Conservation (phyloP, 208 protist species). For the Trypanosoma rangeli region DNA sequence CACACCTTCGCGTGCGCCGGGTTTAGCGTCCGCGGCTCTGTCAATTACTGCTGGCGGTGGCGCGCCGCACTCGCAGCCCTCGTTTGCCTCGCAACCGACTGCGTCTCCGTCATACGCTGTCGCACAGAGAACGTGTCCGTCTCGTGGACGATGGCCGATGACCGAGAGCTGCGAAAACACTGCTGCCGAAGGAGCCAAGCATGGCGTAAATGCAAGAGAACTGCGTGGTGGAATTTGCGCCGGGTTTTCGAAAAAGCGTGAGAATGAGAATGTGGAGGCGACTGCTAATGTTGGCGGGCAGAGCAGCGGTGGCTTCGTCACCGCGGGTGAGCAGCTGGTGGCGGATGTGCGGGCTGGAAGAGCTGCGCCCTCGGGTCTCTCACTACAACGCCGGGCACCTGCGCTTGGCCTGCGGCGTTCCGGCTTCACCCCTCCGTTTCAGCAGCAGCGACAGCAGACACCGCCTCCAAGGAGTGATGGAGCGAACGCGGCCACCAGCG, state of each 20-base stretch:
- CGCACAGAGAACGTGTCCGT: background rate
- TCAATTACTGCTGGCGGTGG: background rate
- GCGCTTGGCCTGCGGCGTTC: constrained; percentile 62
- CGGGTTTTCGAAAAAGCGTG: background rate
- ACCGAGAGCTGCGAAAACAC: background rate
- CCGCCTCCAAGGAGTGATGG: constrained; percentile 11
- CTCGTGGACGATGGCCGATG: background rate
- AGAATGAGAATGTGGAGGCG: background rate
- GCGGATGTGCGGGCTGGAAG: constrained; percentile 45
- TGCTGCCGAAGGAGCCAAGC: background rate
- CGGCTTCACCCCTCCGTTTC: constrained; percentile 61
- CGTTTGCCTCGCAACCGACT: background rate
- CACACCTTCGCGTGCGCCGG: background rate
- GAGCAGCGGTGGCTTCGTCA: constrained; percentile 47
- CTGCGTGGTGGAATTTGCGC: background rate
- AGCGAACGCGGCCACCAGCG: background rate
- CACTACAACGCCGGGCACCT: constrained; percentile 46
- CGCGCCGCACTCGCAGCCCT: background rate
- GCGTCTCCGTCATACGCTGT: background rate
- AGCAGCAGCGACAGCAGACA: constrained; percentile 35
- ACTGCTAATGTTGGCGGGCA: background rate
- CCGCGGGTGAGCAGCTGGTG: constrained; percentile 55
- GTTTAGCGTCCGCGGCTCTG: background rate
- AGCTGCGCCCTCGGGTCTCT: constrained; percentile 36
- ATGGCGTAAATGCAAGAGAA: background rate